These are phyloP conservation scores for Fraxinus latifolia DNA, from an alignment of 305 asterid species.

Conservation along the genomic window DNA sequence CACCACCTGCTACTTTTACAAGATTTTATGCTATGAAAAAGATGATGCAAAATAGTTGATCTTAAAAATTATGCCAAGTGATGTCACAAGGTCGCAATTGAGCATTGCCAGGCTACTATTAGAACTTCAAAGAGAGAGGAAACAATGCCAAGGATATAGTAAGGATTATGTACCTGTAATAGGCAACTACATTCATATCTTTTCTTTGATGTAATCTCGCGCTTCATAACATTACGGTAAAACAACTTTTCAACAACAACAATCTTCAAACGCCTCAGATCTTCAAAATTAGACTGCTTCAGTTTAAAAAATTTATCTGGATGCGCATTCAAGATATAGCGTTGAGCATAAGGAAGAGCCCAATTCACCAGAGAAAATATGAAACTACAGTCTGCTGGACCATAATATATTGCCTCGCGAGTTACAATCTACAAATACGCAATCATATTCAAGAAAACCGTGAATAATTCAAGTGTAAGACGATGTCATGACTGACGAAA, in stretches of 20 bases:
- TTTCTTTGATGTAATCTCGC: conserved; percentile 50
- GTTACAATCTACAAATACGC: conserved; percentile 61
- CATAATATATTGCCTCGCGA: conserved; percentile 66
- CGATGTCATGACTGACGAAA: background rate
- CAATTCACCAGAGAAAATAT: conserved; percentile 63
- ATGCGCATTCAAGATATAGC: conserved; percentile 47
- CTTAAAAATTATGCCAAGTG: background rate
- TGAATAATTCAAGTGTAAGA: background rate
- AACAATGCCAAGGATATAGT: conserved; percentile 1
- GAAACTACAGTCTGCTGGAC: conserved; percentile 42
- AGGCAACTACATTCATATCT: conserved; percentile 64
- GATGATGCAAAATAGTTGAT: background rate
- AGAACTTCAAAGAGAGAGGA: background rate
- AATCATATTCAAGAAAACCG: background rate
- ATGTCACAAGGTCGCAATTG: background rate
- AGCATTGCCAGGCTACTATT: background rate
- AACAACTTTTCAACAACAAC: conserved; percentile 67
- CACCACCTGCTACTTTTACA: background rate
- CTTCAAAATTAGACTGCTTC: conserved; percentile 58
- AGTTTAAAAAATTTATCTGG: conserved; percentile 58
- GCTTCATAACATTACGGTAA: conserved; percentile 61
- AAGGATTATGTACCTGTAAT: conserved; percentile 56
- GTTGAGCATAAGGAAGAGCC: conserved; percentile 91
- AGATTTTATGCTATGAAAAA: background rate
- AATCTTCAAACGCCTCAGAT: conserved; percentile 48